Base-by-base conservation (phyloP, 129 eudicot genomes). In the Centella asiatica region DNA sequence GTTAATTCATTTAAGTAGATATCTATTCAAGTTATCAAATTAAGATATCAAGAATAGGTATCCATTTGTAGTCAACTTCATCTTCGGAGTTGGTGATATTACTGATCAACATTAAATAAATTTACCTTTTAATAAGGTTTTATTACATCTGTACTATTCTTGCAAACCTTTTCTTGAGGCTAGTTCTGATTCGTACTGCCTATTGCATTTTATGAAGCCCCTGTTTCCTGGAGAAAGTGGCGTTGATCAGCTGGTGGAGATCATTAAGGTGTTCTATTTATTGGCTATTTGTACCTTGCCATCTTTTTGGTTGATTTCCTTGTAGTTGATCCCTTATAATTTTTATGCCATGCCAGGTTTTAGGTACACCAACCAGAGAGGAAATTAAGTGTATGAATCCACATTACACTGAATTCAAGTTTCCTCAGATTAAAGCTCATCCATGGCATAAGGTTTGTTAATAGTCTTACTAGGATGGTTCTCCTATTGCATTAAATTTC, bases 311-410 rank as follows among this genome's bases (percentile, higher is more conserved):
- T 15, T 46, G 4, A 25, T 34, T 68, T 5, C 10, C 20, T 28
- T 47, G 49, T 51, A 32, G n/a, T 44, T 46, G 57, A 29, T 36
- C 32, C 28, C 54, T 13, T 37, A 40, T 44, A 48, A 6, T 2
- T 15, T 42, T 29, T 57, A 28, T 48, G 25, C 19, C 44, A 36
- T 68, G 12, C 42, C 49, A 93, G 99, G 70, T 93, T 48, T 75
- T 93, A 77, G 99, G 96, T 61, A 88, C 99, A 9, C 99, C 96
- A 62, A 93, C 99, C 34, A 79, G 99, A 55, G 99, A 93, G 72
- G 99, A 88, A 78, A 85, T 93, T 39, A 93, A 83, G 77, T 93
- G 99, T 76, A 93, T 93, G 99, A 93, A 88, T 73, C 99, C 99
- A 14, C 76, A 93, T 72, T 93, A 93, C 74, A 88, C 69, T 5